A percentile compares a stretch with the other conserved stretches of the same genome.
Evolutionary conservation across 768 basidiomycete species (phyloP).

Genomic region (Mycena crocata): DNA sequence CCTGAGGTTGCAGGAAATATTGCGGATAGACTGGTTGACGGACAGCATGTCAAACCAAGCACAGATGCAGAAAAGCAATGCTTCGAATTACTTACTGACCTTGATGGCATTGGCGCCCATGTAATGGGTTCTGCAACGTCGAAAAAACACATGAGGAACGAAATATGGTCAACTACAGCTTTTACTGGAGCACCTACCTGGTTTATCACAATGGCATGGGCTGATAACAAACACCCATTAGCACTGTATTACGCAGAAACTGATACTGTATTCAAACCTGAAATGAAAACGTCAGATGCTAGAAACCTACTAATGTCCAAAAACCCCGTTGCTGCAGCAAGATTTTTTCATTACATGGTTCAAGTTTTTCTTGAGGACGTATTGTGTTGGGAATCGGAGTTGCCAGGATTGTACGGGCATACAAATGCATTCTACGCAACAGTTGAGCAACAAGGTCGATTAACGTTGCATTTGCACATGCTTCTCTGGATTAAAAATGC

Average conservation of each 20-base stretch:
- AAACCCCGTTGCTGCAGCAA: slow-evolving; percentile 43
- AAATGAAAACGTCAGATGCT: background rate
- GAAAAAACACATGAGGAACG: too few relatives aligned
- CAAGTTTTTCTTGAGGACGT: slow-evolving; percentile 42
- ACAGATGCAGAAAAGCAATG: too few relatives aligned
- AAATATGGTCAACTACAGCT: slow-evolving; percentile 46
- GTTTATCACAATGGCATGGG: slow-evolving; percentile 50
- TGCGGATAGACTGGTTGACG: slow-evolving; percentile 34
- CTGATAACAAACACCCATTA: slow-evolving; percentile 19
- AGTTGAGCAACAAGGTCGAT: slow-evolving; percentile 50
- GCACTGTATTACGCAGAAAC: background rate
- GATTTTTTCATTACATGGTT: slow-evolving; percentile 47
- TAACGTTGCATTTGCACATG: slow-evolving; percentile 52
- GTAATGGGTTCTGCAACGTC: slow-evolving; percentile 43
- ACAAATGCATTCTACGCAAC: slow-evolving; percentile 46
- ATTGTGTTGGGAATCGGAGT: slow-evolving; percentile 26
- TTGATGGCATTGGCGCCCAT: slow-evolving; percentile 49
- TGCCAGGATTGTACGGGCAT: slow-evolving; percentile 41
- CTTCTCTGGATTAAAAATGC: slow-evolving; percentile 48
- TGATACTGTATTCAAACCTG: background rate
- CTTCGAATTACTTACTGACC: slow-evolving; percentile 46
- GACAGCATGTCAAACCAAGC: slow-evolving; percentile 40
- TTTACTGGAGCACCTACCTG: slow-evolving; percentile 43
- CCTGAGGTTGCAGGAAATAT: slow-evolving; percentile 34
- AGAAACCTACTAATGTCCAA: slow-evolving; percentile 31